phyloP scores from a whole-genome alignment of 148 eudicot species.

The Heliosperma pusillum region DNA sequence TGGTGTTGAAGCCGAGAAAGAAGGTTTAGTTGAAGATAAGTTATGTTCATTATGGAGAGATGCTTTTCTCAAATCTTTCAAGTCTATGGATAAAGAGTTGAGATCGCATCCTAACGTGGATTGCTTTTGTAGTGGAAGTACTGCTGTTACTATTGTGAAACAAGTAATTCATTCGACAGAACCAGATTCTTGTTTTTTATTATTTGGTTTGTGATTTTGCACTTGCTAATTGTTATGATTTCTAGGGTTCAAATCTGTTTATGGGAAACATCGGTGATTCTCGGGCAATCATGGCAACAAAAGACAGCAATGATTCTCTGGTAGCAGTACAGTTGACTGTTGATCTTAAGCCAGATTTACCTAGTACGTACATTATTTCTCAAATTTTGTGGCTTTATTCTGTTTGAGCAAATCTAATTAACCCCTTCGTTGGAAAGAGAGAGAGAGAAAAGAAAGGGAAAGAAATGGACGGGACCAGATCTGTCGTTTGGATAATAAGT shows the following conservation, averaged over 20 bases:
- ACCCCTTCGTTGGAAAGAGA: neutral
- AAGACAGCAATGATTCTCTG: slow-evolving; percentile 55
- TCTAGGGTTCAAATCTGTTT: slow-evolving; percentile 85
- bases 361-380: slow-evolving; percentile 41
- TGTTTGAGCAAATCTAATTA: neutral
- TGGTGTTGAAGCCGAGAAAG: slow-evolving; percentile 51
- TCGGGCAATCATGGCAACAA: slow-evolving; percentile 79
- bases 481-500: no score
- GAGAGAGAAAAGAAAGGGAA: no score
- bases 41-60: slow-evolving; percentile 66
- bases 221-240: slow-evolving; percentile 9
- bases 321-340: slow-evolving; percentile 85
- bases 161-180: slow-evolving; percentile 47
- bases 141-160: slow-evolving; percentile 79
- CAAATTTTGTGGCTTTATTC: neutral
- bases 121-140: slow-evolving; percentile 99
- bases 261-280: slow-evolving; percentile 95
- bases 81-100: slow-evolving; percentile 94
- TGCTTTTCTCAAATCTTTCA: slow-evolving; percentile 84
- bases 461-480: no score
- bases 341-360: slow-evolving; percentile 96
- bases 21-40: slow-evolving; percentile 39
- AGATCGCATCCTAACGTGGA: slow-evolving; percentile 86
- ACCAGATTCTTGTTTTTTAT: neutral
- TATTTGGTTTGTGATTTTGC: neutral